Conservation (phyloP, 108 stramenopile genomes). For the Discostella pseudostelligera region DNA sequence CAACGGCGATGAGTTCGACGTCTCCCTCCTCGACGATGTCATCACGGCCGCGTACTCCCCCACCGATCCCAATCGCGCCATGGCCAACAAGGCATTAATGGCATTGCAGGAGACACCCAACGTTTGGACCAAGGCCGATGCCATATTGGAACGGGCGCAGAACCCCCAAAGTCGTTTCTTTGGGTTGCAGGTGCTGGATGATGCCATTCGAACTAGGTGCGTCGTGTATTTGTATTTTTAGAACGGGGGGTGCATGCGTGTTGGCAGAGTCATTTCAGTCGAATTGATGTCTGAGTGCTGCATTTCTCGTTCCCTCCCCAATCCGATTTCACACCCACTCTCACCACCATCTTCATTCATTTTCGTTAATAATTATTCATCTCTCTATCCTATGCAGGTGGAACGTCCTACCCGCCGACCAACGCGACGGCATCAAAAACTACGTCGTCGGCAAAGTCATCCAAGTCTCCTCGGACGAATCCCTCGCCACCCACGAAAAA, state of each 20-base stretch:
- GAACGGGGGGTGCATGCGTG: too few species aligned
- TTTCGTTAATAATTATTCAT: background rate
- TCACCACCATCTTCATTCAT: too few species aligned
- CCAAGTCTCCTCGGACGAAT: conserved; percentile 78
- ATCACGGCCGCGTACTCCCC: conserved; percentile 84
- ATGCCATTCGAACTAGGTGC: conserved; percentile 84
- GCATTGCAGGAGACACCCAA: conserved; percentile 82
- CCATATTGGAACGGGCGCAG: conserved; percentile 78
- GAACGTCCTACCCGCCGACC: conserved; percentile 88
- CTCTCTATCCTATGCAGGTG: conserved; percentile 52
- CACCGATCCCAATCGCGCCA: conserved; percentile 69
- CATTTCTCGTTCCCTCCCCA: background rate
- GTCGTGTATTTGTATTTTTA: too few species aligned
- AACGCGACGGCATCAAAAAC: conserved; percentile 96
- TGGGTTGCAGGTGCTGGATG: conserved; percentile 86
- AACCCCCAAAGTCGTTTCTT: conserved; percentile 88
- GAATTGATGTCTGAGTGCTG: background rate
- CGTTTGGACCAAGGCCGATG: conserved; percentile 84
- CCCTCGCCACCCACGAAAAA: conserved; percentile 50
- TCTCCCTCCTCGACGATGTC: conserved; percentile 78
- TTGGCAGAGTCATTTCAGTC: too few species aligned
- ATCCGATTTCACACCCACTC: background rate
- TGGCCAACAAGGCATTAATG: conserved; percentile 90
- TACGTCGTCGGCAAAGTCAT: conserved; percentile 97
- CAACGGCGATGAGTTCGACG: conserved; percentile 75